Base-by-base conservation (phyloP, 371 early-diverging fungal genomes). In the Rhizopus arrhizus region DNA sequence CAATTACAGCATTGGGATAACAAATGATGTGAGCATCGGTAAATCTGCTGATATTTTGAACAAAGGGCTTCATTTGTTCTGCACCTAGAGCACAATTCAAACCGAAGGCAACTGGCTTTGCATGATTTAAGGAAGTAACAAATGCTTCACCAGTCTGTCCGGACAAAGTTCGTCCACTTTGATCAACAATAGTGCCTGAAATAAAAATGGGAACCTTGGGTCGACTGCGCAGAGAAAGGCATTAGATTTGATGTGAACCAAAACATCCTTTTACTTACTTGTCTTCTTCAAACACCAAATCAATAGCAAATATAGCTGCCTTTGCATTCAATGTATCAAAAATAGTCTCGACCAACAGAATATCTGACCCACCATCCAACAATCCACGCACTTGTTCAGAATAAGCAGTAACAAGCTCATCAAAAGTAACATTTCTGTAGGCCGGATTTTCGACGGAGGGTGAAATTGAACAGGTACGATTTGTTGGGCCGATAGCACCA, bases 121-220 rank as follows among this genome's bases (percentile, higher is more conserved):
- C 78, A 64, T 95, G 94, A 42, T 73, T 73, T 33, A 93, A 80
- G 9, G 93, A 92, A 11, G 88, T 83, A 16, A 95, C 88, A 84
- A 95, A 96, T 0, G 93, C 96, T 77, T 96, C 97, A 50, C 96
- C 94, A 0, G 97, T 96, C 66, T 95, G 96, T 46, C 97, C 97
- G 51, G 94, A 94, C 42, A 96, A 82, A 3, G 97, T 96, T 68
- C 96, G 89, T 45, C 97, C 96, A 58, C 91, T 91, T 76, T 93
- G 91, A 80, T 96, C 96, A 33, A 95, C 95, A 77, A 96, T 96
- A n/a, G 96, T 96, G 46, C 96, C 96, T 11, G 95, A 95, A n/a
- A 96, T 82, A 63, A 96, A 85, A 40, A 96, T 77, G 7, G 96
- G 96, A 0, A 85, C 82, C 46, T 81, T 75, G 65, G 87, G 86